These are phyloP conservation scores for Aspergillus bombycis DNA, from an alignment of 2,329 filamentous ascomycete genomes.

Conservation along the genomic window DNA sequence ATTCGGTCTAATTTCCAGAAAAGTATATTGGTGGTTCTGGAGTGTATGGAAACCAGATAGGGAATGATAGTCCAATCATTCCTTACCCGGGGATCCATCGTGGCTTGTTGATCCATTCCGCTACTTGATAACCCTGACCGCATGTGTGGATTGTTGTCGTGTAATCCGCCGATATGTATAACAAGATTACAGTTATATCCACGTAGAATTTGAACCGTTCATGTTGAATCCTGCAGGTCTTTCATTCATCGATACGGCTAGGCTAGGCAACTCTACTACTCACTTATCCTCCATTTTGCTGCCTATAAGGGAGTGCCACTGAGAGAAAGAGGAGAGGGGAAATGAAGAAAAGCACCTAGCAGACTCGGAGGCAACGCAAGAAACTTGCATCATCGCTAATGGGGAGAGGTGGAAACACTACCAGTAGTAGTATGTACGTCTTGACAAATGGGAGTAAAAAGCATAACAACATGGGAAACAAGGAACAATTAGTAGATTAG, in stretches of 20 bases:
- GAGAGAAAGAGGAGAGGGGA: not conserved
- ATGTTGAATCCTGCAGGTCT: not conserved
- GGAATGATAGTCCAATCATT: constrained; percentile 2
- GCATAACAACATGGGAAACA: not conserved
- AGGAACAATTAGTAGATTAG: not conserved
- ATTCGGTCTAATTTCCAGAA: constrained; percentile 3
- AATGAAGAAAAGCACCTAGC: not conserved
- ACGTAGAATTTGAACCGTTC: not conserved
- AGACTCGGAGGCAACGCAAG: not conserved
- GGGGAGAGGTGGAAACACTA: not conserved
- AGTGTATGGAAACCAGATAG: not conserved
- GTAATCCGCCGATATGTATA: not conserved
- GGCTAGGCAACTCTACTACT: not conserved
- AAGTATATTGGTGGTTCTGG: not conserved
- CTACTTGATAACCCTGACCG: constrained; percentile 3
- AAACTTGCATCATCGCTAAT: not conserved
- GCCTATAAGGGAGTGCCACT: not conserved
- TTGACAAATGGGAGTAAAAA: not conserved
- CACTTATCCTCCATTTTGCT: not conserved
- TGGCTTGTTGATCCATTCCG: constrained; percentile 22
- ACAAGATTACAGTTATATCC: not conserved
- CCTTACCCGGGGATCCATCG: constrained; percentile 16
- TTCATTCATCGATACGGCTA: not conserved
- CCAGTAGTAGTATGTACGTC: not conserved
- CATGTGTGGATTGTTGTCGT: not conserved